Evolutionary conservation across 352 stramenopile species (phyloP).

Genomic region (Phytophthora tubulina): DNA sequence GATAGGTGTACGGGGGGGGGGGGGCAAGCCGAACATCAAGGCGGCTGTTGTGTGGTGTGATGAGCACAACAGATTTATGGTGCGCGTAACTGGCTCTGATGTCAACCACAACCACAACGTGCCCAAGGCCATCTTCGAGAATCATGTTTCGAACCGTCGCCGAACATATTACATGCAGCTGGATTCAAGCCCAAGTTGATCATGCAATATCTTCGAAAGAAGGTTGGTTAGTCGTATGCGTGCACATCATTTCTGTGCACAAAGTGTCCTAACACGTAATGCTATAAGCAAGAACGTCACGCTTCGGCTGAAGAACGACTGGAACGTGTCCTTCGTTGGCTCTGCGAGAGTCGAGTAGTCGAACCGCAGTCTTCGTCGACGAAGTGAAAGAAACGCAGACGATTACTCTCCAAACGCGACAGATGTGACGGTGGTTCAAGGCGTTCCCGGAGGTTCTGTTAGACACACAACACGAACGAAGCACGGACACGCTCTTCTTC

Average conservation of each 20-base stretch:
- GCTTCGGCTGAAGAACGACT: too few species aligned
- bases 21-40: conserved; percentile 17
- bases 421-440: not conserved
- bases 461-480: not conserved
- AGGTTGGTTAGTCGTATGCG: not conserved
- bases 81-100: conserved; percentile 5
- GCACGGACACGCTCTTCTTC: not conserved
- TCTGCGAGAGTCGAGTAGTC: conserved; percentile 3
- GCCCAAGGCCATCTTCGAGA: conserved; percentile 2
- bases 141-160: conserved; percentile 2
- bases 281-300: conserved; percentile 1
- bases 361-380: conserved; percentile 11
- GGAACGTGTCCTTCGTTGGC: too few species aligned
- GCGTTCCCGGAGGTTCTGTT: not conserved
- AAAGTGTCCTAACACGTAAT: too few species aligned
- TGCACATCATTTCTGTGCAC: not conserved
- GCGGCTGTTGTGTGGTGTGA: conserved; percentile 8
- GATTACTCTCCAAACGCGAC: not conserved
- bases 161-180: not conserved
- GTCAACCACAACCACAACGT: conserved; percentile 8
- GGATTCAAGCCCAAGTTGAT: conserved; percentile 6
- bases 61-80: not conserved
- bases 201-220: conserved; percentile 16
- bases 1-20: conserved; percentile 5
- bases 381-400: not conserved